Base-by-base conservation (phyloP, 192 early-diverging fungal genomes). In the Coemansia sp. region DNA sequence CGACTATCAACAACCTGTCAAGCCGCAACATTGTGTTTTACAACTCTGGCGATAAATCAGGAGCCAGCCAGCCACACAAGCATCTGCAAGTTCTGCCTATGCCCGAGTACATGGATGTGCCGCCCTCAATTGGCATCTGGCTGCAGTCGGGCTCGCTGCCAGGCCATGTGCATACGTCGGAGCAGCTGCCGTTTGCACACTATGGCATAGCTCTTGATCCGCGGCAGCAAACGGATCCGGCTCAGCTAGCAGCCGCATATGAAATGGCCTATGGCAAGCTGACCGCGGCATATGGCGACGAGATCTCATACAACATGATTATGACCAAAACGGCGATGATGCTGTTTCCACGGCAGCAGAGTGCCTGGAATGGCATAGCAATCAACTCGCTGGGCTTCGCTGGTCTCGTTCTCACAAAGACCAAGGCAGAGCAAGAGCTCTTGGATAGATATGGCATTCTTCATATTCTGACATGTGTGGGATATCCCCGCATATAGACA, bases 361-460 rank as follows among this genome's bases (percentile, higher is more conserved):
- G 57, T 26, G 54, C 42, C 59, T 71, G 59, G 76, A 47, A 54
- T 2, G 66, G 65, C 1, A 62, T 88, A 37, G 71, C 75, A 14
- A 64, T 88, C 14, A 88, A 88, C 58, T 82, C 82, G 11, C 77
- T 88, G 12, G 86, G 83, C n/a, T 82, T 82, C 68, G 84, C 84
- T 6, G 86, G 86, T 0, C 61, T 83, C 57, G 37, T 87, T 56
- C 58, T 87, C 34, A 73, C 66, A 53, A 87, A 85, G 56, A 56
- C 66, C 2, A 68, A 53, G 21, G 69, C 72, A 4, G 75, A 82
- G 39, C 49, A 82, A 40, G 71, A 66, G 14, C 26, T 74, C 11
- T 43, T 85, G 28, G 49, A 70, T 12, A n/a, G 31, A 6, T 40
- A 54, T 11, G 84, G 82, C 6, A 65, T 77, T 7, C 32, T 83